A percentile compares a stretch with the other conserved stretches of the same genome.
Conservation (phyloP, 2,329 filamentous ascomycete species). For the Cephalotrichum gorgonifer region DNA sequence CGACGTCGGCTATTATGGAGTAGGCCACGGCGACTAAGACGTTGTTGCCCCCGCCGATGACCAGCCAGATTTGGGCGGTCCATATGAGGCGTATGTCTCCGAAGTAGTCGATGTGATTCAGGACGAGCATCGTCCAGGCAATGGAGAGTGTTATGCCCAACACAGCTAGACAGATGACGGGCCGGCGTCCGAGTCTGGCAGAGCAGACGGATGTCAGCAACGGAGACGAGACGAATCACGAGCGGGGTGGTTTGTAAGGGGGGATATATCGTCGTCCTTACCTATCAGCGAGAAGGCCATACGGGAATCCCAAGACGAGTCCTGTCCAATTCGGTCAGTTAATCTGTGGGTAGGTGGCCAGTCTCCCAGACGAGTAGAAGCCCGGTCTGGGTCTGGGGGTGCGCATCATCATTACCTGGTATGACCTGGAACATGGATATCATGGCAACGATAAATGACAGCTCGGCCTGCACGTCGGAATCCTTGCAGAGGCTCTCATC, state of each 20-base stretch:
- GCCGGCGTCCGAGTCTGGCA: constrained; percentile 7
- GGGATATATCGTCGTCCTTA: not conserved
- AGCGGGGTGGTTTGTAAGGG: not conserved
- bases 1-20: constrained; percentile 7
- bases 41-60: constrained; percentile 7
- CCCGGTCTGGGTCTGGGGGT: too few species aligned
- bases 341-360: not conserved
- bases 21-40: constrained; percentile 8
- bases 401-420: too few species aligned
- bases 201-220: not conserved
- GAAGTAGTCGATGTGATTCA: not conserved
- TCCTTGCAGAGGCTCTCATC: constrained; percentile 1
- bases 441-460: constrained; percentile 3
- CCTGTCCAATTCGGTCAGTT: not conserved
- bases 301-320: not conserved
- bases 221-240: not conserved
- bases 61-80: constrained; percentile 4
- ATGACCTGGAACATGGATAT: not conserved
- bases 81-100: constrained; percentile 5
- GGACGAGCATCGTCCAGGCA: constrained; percentile 5
- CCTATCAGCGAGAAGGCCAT: not conserved
- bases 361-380: not conserved
- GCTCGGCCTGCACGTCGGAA: not conserved
- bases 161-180: constrained; percentile 7
- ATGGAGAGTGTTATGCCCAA: constrained; percentile 4